phyloP scores from a whole-genome alignment of 225 moss, liverwort and hornwort species.

The Asterella californica region DNA sequence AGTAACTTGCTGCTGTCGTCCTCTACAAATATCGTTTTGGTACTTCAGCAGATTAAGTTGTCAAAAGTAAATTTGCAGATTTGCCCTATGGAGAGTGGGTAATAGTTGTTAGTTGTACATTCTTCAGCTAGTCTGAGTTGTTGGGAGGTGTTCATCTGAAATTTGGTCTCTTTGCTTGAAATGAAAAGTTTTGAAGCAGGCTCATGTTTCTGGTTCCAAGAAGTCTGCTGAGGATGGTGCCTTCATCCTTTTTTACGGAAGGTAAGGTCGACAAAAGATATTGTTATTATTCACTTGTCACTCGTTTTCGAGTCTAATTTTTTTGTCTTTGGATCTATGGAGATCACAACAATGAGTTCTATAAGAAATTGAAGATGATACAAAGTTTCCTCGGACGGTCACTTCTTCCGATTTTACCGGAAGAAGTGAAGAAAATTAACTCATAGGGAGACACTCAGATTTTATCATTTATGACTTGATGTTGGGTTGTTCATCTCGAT shows the following conservation, averaged over 20 bases:
- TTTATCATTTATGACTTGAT: too few species aligned
- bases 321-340: too few species aligned
- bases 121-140: conserved; percentile 3
- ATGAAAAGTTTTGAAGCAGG: conserved; percentile 56
- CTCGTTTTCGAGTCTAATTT: too few species aligned
- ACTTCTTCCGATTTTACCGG: too few species aligned
- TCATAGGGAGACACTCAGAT: too few species aligned
- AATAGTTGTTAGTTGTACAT: too few species aligned
- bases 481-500: too few species aligned
- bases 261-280: conserved; percentile 37
- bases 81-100: background rate
- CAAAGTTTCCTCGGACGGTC: too few species aligned
- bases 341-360: too few species aligned
- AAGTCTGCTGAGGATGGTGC: conserved; percentile 88
- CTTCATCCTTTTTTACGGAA: conserved; percentile 75
- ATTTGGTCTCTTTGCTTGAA: conserved; percentile 19
- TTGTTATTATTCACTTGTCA: background rate
- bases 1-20: too few species aligned
- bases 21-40: background rate
- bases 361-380: too few species aligned
- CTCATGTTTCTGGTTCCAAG: conserved; percentile 92
- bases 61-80: background rate
- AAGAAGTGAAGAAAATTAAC: too few species aligned
- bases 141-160: conserved; percentile 1
- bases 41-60: background rate